Percentiles rank a stretch among this genome's conserved stretches.
phyloP scores from a whole-genome alignment of 129 eudicot species.

The Centaurea solstitialis region DNA sequence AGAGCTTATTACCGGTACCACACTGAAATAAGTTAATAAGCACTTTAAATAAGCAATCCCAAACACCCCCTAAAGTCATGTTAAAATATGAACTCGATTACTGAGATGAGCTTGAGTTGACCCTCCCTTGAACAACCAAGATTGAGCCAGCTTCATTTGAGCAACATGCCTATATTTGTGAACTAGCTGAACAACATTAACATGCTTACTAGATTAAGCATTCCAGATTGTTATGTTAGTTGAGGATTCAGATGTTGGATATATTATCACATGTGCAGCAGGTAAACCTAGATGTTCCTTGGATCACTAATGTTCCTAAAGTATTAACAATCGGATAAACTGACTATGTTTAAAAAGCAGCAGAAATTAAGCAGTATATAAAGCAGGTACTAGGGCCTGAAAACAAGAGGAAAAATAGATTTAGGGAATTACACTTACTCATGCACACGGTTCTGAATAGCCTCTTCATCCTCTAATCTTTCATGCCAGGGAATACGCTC shows the following conservation, averaged over 20 bases:
- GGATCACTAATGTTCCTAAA: not conserved
- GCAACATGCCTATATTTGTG: not conserved
- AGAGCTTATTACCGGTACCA: no score
- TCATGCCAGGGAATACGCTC: constrained; percentile 97
- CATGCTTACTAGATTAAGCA: not conserved
- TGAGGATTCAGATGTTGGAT: not conserved
- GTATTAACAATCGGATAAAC: not conserved
- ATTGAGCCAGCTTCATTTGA: not conserved
- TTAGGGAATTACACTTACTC: constrained; percentile 60
- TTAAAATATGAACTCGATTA: not conserved
- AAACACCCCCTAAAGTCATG: not conserved
- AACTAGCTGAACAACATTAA: not conserved
- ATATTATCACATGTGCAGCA: not conserved
- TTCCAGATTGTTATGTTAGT: not conserved
- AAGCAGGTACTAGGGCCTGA: not conserved
- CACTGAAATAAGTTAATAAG: no score
- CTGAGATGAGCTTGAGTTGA: not conserved
- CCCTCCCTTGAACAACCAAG: not conserved
- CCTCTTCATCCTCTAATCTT: constrained; percentile 82
- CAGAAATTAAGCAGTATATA: not conserved
- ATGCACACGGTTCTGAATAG: constrained; percentile 90
- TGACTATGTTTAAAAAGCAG: not conserved
- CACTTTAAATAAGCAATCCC: no score
- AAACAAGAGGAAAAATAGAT: not conserved
- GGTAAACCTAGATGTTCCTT: not conserved